Evolutionary conservation across 805 yeast genomes (phyloP), one percentile per base, ranked within the genome.

Genomic region (Pichia californica): DNA sequence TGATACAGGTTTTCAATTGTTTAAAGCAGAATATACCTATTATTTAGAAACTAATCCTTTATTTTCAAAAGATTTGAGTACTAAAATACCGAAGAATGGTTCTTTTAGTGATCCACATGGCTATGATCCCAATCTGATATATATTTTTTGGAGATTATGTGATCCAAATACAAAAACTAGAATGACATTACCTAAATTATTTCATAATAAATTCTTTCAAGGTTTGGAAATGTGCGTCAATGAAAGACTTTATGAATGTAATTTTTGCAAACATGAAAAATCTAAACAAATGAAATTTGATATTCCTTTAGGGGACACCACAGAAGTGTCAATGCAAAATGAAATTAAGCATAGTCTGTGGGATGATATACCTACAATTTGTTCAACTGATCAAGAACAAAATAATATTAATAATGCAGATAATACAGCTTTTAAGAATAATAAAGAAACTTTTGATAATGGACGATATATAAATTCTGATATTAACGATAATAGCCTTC

Each of bases 201-300:
- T 80, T 48, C 53, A 66, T 3, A 88, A 83, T 52, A 77, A 81
- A 10, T 83, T 84, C 79, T 83, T 83, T 56, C 63, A 62, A 25
- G 51, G 63, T 4, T 64, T 82, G 37, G 84, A 77, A 49, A 73
- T 76, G 66, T 83, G 91, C 57, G 51, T 74, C 15, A 71, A 71
- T 51, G 85, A 79, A 55, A 33, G 41, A 6, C 36, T 40, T 1
- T 56, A 54, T 38, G 57, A 57, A 42, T 53, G 58, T 38, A 58
- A 55, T 23, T 59, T 56, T 38, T 32, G 47, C 7, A 50, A 42
- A 36, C 59, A 55, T 42, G 34, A 23, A 14, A 37, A 28, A 16
- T 25, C 46, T 9, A 38, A 46, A 25, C 16, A 43, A 7, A 26
- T 37, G 36, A 14, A 14, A 5, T 54, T 49, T 28, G 14, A 36